Percentiles rank a stretch among this genome's conserved stretches.
These are phyloP conservation scores for Kodamaea alishanica DNA, from an alignment of 1,139 yeast species.

Conservation along the genomic window DNA sequence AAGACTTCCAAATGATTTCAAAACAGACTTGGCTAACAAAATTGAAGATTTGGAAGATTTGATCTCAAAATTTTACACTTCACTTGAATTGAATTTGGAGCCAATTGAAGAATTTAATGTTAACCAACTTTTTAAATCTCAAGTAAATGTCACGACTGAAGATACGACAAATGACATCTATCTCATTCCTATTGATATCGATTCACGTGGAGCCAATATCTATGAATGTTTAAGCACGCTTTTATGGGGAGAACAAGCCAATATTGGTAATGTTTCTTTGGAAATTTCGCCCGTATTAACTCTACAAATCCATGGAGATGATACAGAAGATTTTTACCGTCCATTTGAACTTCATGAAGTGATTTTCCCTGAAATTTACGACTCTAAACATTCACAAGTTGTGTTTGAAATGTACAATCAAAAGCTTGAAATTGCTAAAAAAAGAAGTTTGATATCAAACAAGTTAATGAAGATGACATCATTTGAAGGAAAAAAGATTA, in stretches of 20 bases:
- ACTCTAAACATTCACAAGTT: constrained; percentile 18
- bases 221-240: constrained; percentile 33
- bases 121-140: constrained; percentile 19
- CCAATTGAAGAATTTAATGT: constrained; percentile 10
- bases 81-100: constrained; percentile 15
- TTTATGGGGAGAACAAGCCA: constrained; percentile 36
- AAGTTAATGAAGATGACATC: constrained; percentile 29
- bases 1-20: constrained; percentile 23
- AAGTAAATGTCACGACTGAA: constrained; percentile 26
- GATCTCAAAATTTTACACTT: constrained; percentile 23
- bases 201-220: constrained; percentile 24
- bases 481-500: constrained; percentile 37
- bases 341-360: constrained; percentile 26
- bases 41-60: constrained; percentile 33
- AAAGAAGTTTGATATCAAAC: constrained; percentile 19
- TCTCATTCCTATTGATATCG: constrained; percentile 36
- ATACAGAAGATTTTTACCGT: constrained; percentile 10
- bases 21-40: constrained; percentile 18
- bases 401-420: constrained; percentile 20
- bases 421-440: constrained; percentile 14
- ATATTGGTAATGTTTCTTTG: constrained; percentile 29
- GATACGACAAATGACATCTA: constrained; percentile 25
- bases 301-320: constrained; percentile 29
- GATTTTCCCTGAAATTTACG: constrained; percentile 33
- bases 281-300: constrained; percentile 33